phyloP scores from a whole-genome alignment of 495 filamentous ascomycete genomes.

The Parathielavia hyrcaniae region DNA sequence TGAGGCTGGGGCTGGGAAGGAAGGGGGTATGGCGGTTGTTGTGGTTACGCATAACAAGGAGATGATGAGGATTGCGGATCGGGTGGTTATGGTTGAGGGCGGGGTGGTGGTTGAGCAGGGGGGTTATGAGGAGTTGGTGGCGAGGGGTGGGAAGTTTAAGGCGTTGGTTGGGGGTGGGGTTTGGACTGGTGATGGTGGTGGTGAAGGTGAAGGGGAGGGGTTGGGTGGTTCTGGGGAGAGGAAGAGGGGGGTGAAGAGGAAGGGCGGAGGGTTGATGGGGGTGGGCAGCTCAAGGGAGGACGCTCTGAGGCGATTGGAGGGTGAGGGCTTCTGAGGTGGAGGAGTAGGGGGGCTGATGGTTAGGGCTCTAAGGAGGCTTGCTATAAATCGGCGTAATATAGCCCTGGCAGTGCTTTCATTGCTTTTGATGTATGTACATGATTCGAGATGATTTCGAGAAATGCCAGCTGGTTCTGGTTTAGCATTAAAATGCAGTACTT shows the following conservation, averaged over 20 bases:
- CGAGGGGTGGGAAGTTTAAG: constrained; percentile 31
- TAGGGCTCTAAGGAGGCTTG: too few relatives aligned
- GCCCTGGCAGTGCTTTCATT: neutral
- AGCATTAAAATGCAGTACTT: constrained; percentile 21
- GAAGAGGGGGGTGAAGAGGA: constrained; percentile 11
- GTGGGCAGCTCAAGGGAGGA: constrained; percentile 13
- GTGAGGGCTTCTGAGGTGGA: neutral
- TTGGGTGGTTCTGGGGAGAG: neutral
- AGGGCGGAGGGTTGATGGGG: neutral
- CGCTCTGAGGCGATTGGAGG: constrained; percentile 21
- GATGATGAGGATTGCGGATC: constrained; percentile 76
- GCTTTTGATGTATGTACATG: constrained; percentile 6
- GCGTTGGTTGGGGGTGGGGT: constrained; percentile 34
- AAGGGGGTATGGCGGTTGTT: constrained; percentile 49
- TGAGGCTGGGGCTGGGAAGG: neutral
- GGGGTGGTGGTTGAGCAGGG: constrained; percentile 64
- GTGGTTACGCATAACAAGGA: constrained; percentile 72
- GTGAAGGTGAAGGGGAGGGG: neutral
- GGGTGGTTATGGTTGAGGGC: constrained; percentile 62
- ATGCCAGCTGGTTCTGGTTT: neutral
- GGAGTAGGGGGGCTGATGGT: neutral
- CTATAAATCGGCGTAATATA: too few relatives aligned
- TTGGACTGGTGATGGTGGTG: constrained; percentile 23
- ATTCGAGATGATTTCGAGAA: neutral
- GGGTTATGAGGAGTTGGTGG: constrained; percentile 49